Base-by-base conservation (phyloP, 371 early-diverging fungal species). In the Umbelopsis sp. region DNA sequence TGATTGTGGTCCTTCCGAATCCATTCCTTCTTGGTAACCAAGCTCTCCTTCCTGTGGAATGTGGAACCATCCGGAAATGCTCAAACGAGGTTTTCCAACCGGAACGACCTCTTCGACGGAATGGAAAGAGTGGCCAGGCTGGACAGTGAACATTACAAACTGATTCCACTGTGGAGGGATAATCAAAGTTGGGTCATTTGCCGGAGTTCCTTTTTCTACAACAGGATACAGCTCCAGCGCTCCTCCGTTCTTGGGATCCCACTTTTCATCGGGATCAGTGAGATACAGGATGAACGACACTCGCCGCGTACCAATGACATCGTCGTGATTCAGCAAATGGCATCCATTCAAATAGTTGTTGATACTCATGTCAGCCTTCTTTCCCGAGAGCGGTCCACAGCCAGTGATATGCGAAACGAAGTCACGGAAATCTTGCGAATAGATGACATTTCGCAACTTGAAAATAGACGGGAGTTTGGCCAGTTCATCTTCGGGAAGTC, bases 11-110 rank as follows among this genome's bases (percentile, higher is more conserved):
- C 75, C 76, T n/a, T 65, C 63, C 12, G 73, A 65, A 70, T 77
- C 76, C 67, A 77, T 75, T 44, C 77, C 77, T 41, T 72, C 65
- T n/a, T 65, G 70, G 63, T 88, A 86, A 5, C 90, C 91, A 9
- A 75, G 73, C 65, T 88, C 90, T 25, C 85, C 87, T 24, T 72
- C 74, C 70, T 91, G 88, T 63, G 89, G 88, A 29, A 87, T 78
- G 68, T 92, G 91, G 74, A 91, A 93, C 93, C 92, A 92, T 7
- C 93, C 93, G 62, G 87, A 87, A 62, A 92, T 91, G 72, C 87
- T 86, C 62, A 90, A 74, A 38, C 93, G 77, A 66, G 86, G 83
- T 53, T 87, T 83, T 16, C 74, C 77, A 20, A 72, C 81, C 11
- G 81, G 82, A 0, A 89, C 86, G 7, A 93, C 92, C 75, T 93